Conservation (phyloP, 2,329 filamentous ascomycete genomes). For the Pochonia chlamydosporia region DNA sequence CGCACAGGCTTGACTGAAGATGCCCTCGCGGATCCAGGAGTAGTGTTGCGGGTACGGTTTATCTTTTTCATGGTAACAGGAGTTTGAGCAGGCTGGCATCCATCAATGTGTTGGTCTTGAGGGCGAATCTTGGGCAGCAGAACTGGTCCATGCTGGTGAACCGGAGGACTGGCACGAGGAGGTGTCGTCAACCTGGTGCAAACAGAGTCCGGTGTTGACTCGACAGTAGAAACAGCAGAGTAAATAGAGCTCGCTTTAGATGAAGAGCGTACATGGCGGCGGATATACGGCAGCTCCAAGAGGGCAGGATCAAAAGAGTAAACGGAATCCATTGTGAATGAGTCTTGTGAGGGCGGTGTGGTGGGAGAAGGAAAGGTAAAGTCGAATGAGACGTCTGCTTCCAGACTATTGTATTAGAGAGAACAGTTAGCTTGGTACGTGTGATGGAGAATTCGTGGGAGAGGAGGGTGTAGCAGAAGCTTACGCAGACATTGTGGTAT, state of each 20-base stretch:
- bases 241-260: conserved; percentile 64
- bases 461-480: not conserved
- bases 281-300: conserved; percentile 47
- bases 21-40: conserved; percentile 17
- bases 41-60: conserved; percentile 11
- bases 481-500: conserved; percentile 9
- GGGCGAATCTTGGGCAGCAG: conserved; percentile 80
- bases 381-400: conserved; percentile 57
- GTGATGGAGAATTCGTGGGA: not conserved
- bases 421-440: conserved; percentile 1
- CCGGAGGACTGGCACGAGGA: conserved; percentile 57
- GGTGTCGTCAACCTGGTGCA: conserved; percentile 66
- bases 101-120: conserved; percentile 71
- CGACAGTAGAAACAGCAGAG: conserved; percentile 49
- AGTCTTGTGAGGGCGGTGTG: conserved; percentile 18
- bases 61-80: conserved; percentile 1
- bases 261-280: conserved; percentile 54
- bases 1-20: conserved; percentile 24
- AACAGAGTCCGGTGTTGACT: conserved; percentile 56
- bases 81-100: conserved; percentile 14
- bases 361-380: conserved; percentile 45
- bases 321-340: conserved; percentile 17
- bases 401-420: conserved; percentile 41
- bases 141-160: conserved; percentile 72
- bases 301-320: conserved; percentile 53